These are phyloP conservation scores for Plasmodium yoelii DNA, from an alignment of 169 alveolate species.

Conservation along the genomic window DNA sequence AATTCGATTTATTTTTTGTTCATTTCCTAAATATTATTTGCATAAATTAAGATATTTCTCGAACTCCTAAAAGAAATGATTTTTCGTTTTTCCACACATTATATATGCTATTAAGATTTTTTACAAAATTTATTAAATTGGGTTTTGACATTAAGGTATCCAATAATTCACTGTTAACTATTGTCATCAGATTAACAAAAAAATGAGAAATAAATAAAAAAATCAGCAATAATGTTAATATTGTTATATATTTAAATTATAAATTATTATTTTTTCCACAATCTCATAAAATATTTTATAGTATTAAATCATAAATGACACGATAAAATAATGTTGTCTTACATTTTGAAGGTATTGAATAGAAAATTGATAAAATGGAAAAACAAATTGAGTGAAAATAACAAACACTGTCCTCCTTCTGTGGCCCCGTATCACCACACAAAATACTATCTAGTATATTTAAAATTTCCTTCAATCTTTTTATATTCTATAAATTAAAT, in stretches of 20 bases:
- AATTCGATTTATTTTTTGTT: too few relatives aligned
- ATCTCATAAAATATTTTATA: background rate
- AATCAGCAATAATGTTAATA: background rate
- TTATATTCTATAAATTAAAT: conserved; percentile 35
- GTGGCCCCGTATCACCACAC: background rate
- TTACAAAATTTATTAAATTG: conserved; percentile 46
- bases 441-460: conserved; percentile 37
- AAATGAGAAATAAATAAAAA: background rate
- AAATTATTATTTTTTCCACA: background rate
- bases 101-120: conserved; percentile 24
- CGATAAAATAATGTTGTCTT: conserved; percentile 8
- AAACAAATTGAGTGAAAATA: conserved; percentile 63
- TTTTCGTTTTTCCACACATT: conserved; percentile 70
- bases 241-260: background rate
- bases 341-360: conserved; percentile 74
- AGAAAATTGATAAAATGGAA: conserved; percentile 67
- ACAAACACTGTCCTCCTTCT: conserved; percentile 2
- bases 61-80: conserved; percentile 46
- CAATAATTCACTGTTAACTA: conserved; percentile 55
- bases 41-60: background rate
- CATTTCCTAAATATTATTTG: too few relatives aligned
- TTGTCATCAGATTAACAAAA: background rate
- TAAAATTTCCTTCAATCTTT: conserved; percentile 45
- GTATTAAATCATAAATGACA: background rate
- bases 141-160: conserved; percentile 53